Evolutionary conservation across 2,329 filamentous ascomycete genomes (phyloP), one percentile per base, ranked within the genome.

Genomic region (Drechslerella dactyloides): DNA sequence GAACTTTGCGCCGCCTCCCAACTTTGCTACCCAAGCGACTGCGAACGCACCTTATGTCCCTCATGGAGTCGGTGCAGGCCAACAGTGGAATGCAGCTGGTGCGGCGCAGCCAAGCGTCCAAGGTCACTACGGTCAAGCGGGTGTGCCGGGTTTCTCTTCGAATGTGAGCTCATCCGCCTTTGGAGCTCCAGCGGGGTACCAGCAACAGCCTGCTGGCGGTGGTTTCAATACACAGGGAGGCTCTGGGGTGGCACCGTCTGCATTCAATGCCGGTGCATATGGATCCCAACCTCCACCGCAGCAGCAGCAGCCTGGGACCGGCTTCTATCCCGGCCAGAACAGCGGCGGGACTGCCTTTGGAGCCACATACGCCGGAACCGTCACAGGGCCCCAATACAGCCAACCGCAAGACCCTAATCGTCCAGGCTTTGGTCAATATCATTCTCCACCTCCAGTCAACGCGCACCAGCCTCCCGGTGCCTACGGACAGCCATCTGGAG

Each of bases 1-100:
- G 24, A 73, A 73, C 55, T 73, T 73, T 57, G 69, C 69, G 15
- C 48, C 69, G n/a, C 52, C 69, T 27, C 69, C 69, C 2, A 48
- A 51, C 8, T 73, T 73, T 51, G 62, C 61, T 23, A 56, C 61
- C 48, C 69, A 73, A 33, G 62, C 62, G 17, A 6, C 51, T 56
- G 21, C 40, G 15, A 73, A 58, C 48, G 42, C 58, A 24, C 66
- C 66, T 35, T 73, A 68, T n/a, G 56, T 73, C 21, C 69, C 69
- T 51, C 69, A 66, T 48, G 60, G 63, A 24, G 55, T 33, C 27
- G 27, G 52, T 44, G 27, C 60, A 2, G 33, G 27, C 17, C 54
- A 54, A 40, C 68, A 65, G 51, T 72, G 68, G 68, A 72, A 72
- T 53, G 55, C 27, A 33, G 27, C 68, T 44, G 68, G 68, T 55